Evolutionary conservation across 106 monocot genomes (phyloP).

Genomic region (Dendrobium nobile): DNA sequence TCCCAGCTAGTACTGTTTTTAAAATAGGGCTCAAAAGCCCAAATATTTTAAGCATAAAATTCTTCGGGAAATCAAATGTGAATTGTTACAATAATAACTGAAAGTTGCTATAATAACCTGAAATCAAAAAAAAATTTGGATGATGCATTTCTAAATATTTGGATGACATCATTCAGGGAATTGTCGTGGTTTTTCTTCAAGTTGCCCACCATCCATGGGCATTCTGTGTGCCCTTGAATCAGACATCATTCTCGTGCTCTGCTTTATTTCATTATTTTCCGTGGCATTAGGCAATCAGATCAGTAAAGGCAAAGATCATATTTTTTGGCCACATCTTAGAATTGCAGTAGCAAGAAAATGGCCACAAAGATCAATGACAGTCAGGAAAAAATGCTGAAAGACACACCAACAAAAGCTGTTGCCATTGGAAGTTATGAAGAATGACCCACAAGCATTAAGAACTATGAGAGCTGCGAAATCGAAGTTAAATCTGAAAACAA

Average conservation of each 20-base stretch:
- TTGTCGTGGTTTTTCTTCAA: background rate
- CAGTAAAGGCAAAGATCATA: background rate
- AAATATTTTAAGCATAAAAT: no score
- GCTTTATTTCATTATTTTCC: background rate
- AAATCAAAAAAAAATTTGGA: background rate
- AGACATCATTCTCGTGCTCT: background rate
- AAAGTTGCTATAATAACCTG: background rate
- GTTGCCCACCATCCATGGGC: background rate
- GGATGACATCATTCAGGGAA: background rate
- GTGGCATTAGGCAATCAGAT: background rate
- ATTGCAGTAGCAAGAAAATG: background rate
- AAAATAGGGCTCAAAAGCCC: no score
- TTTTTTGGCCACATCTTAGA: background rate
- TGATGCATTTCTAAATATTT: background rate
- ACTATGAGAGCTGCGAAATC: background rate
- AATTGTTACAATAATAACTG: background rate
- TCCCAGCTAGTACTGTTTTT: no score
- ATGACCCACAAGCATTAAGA: background rate
- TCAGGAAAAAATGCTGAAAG: background rate
- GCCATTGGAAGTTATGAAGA: background rate
- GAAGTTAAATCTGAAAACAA: background rate
- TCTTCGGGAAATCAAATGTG: background rate
- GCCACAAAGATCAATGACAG: background rate
- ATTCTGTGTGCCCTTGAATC: background rate
- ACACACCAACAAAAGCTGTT: background rate